Evolutionary conservation across 2,329 filamentous ascomycete genomes (phyloP).

Genomic region (Epichloe hybrida): DNA sequence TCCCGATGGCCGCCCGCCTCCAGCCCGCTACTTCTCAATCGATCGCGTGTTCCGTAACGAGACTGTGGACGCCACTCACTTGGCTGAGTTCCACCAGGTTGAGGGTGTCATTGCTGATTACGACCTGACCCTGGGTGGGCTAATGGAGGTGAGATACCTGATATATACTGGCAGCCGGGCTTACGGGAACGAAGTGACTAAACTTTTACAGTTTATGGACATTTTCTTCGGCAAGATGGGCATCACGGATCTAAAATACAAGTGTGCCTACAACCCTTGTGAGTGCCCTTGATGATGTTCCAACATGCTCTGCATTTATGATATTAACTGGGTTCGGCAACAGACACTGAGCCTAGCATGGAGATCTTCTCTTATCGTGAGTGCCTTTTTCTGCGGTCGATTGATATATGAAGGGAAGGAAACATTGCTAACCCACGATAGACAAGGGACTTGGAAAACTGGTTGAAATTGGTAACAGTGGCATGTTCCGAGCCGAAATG

Average conservation of each 20-base stretch:
- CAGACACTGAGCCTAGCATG: slow-evolving; percentile 83
- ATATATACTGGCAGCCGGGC: not conserved
- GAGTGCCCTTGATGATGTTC: not conserved
- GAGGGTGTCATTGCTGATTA: slow-evolving; percentile 98
- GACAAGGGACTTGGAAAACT: slow-evolving; percentile 75
- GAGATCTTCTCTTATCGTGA: slow-evolving; percentile 83
- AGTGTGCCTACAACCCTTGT: slow-evolving; percentile 50
- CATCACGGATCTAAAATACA: slow-evolving; percentile 74
- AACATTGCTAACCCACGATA: not conserved
- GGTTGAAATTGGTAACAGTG: slow-evolving; percentile 95
- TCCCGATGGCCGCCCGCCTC: slow-evolving; percentile 49
- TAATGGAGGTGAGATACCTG: slow-evolving; percentile 46
- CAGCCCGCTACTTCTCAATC: slow-evolving; percentile 94
- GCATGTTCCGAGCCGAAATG: slow-evolving; percentile 99
- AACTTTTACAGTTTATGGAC: slow-evolving; percentile 55
- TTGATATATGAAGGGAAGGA: not conserved
- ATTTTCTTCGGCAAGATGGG: slow-evolving; percentile 97
- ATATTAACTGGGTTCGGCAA: slow-evolving; percentile 57
- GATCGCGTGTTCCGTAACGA: slow-evolving; percentile 98
- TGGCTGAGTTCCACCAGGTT: slow-evolving; percentile 97
- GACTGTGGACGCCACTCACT: slow-evolving; percentile 88
- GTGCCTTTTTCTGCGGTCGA: not conserved
- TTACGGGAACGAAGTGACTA: not conserved
- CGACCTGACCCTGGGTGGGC: slow-evolving; percentile 75
- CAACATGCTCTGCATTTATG: not conserved